Evolutionary conservation across 2,329 filamentous ascomycete species (phyloP).

Genomic region (Colletotrichum noveboracense): DNA sequence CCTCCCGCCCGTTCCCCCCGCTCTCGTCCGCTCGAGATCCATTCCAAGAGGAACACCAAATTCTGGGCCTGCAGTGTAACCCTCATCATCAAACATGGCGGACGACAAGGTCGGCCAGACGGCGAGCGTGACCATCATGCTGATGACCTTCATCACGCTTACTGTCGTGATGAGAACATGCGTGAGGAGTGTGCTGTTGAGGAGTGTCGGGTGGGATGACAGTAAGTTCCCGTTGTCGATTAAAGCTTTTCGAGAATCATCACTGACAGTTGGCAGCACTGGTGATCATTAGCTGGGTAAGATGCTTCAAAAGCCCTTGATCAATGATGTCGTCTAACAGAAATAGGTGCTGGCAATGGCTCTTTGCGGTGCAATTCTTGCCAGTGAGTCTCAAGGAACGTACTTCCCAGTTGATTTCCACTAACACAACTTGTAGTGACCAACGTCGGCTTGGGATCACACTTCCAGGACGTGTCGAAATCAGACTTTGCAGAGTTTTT

Average conservation of each 20-base stretch:
- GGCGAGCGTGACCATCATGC: conserved; percentile 11
- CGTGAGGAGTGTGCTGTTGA: conserved; percentile 9
- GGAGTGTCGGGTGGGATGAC: conserved; percentile 22
- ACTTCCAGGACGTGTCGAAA: conserved; percentile 13
- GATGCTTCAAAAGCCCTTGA: background rate
- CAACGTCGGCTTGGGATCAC: conserved; percentile 18
- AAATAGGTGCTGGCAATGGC: conserved; percentile 16
- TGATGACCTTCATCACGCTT: conserved; percentile 16
- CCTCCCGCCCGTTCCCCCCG: background rate
- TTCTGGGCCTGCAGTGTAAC: conserved; percentile 4
- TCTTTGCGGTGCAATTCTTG: conserved; percentile 19
- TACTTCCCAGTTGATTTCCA: background rate
- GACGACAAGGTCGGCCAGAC: conserved; percentile 16
- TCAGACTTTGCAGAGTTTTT: conserved; percentile 12
- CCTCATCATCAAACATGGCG: conserved; percentile 12
- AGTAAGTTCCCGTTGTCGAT: background rate
- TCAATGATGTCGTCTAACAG: background rate
- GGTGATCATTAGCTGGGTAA: conserved; percentile 20
- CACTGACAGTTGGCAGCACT: conserved; percentile 10
- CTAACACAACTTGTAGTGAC: conserved; percentile 14
- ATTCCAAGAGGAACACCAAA: background rate
- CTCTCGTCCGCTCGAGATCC: background rate
- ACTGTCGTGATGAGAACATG: conserved; percentile 13
- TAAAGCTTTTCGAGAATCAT: background rate
- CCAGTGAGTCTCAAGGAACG: background rate